Evolutionary conservation across 148 eudicot genomes (phyloP).

Genomic region (Vaccinium darrowii): DNA sequence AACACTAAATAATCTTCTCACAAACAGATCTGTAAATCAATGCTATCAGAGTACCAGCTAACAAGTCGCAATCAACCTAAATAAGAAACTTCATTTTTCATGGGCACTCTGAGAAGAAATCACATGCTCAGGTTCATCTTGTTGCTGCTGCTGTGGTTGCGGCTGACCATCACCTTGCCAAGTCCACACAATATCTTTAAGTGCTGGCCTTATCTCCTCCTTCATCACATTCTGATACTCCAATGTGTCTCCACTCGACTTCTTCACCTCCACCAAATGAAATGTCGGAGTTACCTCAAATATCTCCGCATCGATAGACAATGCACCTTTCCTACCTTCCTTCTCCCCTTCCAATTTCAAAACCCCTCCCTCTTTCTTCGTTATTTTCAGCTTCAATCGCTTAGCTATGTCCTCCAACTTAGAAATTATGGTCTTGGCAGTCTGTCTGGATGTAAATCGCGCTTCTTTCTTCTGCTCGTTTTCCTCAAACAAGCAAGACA

Average conservation of each 20-base stretch:
- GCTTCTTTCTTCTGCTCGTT: slow-evolving; percentile 19
- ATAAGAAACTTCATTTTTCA: neutral
- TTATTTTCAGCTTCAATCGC: slow-evolving; percentile 19
- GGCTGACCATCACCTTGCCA: slow-evolving; percentile 45
- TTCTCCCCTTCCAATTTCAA: slow-evolving; percentile 20
- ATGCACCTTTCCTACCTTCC: slow-evolving; percentile 19
- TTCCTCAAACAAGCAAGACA: slow-evolving; percentile 24
- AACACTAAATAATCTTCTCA: neutral
- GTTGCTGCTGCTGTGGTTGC: slow-evolving; percentile 11
- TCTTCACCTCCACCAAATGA: slow-evolving; percentile 35
- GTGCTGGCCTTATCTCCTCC: slow-evolving; percentile 43
- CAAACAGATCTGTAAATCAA: neutral
- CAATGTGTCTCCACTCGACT: slow-evolving; percentile 24
- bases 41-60: neutral
- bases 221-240: slow-evolving; percentile 37
- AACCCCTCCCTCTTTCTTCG: slow-evolving; percentile 23
- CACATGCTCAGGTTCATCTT: neutral
- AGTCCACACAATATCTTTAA: slow-evolving; percentile 49
- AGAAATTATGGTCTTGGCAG: slow-evolving; percentile 20
- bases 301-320: slow-evolving; percentile 25
- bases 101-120: neutral
- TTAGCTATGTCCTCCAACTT: slow-evolving; percentile 31
- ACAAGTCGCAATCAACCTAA: neutral
- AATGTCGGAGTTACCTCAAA: slow-evolving; percentile 28
- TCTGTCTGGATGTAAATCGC: slow-evolving; percentile 18